Evolutionary conservation across 23 red algal species (phyloP).

Genomic region (Gracilaria gracilis): DNA sequence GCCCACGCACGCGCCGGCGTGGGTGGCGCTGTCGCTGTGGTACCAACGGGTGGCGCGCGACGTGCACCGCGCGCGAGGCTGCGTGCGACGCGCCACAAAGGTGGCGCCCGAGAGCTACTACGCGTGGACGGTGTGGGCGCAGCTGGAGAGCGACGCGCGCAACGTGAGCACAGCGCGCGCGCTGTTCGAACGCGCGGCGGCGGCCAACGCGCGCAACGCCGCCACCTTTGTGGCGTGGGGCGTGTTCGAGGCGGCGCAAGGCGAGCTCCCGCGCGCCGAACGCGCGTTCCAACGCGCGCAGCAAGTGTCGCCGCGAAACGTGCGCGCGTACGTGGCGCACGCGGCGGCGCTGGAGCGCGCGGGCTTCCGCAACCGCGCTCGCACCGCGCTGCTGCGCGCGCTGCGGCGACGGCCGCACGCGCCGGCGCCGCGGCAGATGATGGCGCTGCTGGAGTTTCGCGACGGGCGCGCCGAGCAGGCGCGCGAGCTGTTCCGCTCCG

Average conservation of each 20-base stretch:
- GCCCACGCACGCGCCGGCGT: slow-evolving; percentile 69
- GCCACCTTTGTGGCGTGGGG: slow-evolving; percentile 80
- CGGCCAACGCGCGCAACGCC: slow-evolving; percentile 70
- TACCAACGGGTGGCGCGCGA: slow-evolving; percentile 56
- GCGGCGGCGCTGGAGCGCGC: slow-evolving; percentile 36
- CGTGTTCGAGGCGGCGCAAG: slow-evolving; percentile 51
- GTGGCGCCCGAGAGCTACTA: slow-evolving; percentile 71
- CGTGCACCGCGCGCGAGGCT: slow-evolving; percentile 22
- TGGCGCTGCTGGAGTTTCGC: slow-evolving; percentile 58
- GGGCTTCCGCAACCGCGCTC: slow-evolving; percentile 46
- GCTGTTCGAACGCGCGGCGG: slow-evolving; percentile 38
- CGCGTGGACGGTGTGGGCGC: slow-evolving; percentile 77
- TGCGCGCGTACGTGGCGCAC: slow-evolving; percentile 62
- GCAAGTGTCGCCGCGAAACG: slow-evolving; percentile 55
- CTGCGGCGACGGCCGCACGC: slow-evolving; percentile 47
- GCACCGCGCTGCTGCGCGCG: slow-evolving; percentile 47
- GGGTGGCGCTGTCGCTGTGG: slow-evolving; percentile 84
- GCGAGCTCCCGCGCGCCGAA: not conserved
- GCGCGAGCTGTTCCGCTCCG: slow-evolving; percentile 31
- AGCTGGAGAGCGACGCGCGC: slow-evolving; percentile 48
- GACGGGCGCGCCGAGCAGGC: slow-evolving; percentile 35
- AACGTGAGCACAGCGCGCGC: slow-evolving; percentile 48
- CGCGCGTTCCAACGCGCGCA: slow-evolving; percentile 61
- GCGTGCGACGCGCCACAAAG: slow-evolving; percentile 45
- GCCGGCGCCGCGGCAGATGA: slow-evolving; percentile 29